phyloP scores from a whole-genome alignment of 2,329 filamentous ascomycete genomes.

The Nemania bipapillata region DNA sequence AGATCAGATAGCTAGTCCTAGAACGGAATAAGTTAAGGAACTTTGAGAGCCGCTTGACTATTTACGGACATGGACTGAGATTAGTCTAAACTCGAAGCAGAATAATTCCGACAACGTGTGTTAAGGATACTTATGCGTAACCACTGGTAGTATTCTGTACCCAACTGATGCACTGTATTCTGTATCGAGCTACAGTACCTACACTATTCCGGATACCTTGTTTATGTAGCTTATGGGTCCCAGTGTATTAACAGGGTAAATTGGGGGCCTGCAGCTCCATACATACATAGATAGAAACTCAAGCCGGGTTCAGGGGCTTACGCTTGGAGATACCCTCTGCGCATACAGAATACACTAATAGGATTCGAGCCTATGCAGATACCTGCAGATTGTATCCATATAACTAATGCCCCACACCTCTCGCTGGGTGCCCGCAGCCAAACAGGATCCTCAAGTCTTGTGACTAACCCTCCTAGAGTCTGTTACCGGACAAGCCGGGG shows the following conservation, averaged over 20 bases:
- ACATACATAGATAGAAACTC: background rate
- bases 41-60: constrained; percentile 24
- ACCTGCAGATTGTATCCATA: background rate
- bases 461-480: constrained; percentile 5
- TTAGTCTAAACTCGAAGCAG: constrained; percentile 33
- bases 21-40: constrained; percentile 28
- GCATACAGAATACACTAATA: background rate
- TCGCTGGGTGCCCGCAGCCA: constrained; percentile 11
- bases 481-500: constrained; percentile 15
- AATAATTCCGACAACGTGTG: constrained; percentile 18
- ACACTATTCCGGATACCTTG: background rate
- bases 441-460: constrained; percentile 26
- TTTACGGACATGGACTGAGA: constrained; percentile 7
- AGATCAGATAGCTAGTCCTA: constrained; percentile 26
- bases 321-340: background rate
- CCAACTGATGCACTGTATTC: too few species aligned
- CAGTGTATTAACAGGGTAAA: constrained; percentile 15
- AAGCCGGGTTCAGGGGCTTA: constrained; percentile 33
- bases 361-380: background rate
- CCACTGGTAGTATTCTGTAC: background rate
- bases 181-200: constrained; percentile 4
- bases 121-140: constrained; percentile 11
- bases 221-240: constrained; percentile 5
- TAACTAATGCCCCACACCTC: constrained; percentile 11
- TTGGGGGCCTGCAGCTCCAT: constrained; percentile 19